These are phyloP conservation scores for Malassezia furfur DNA, from an alignment of 1,284 basidiomycete species.

Conservation along the genomic window DNA sequence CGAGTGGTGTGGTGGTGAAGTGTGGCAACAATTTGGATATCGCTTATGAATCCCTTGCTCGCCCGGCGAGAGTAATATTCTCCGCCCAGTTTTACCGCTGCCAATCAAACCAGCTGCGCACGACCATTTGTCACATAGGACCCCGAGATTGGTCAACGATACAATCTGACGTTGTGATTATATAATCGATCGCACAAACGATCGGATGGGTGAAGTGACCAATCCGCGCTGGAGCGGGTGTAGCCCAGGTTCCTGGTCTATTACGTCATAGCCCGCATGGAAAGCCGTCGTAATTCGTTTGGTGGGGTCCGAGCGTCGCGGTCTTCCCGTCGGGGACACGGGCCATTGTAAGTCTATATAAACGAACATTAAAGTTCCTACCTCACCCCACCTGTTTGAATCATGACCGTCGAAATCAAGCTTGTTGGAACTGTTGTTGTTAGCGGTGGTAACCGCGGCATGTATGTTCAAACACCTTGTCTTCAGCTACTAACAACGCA, in stretches of 20 bases:
- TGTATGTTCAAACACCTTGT: slow-evolving; percentile 8
- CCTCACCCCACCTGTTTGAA: not conserved
- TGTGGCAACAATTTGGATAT: not conserved
- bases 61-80: not conserved
- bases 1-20: slow-evolving; percentile 9
- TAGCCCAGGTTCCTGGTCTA: no score
- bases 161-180: no score
- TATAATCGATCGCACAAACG: no score
- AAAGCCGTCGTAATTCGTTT: not conserved
- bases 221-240: no score
- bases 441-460: slow-evolving; percentile 51
- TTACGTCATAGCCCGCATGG: no score
- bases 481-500: not conserved
- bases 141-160: not conserved
- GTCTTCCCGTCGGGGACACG: no score
- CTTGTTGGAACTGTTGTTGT: slow-evolving; percentile 50
- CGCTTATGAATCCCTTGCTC: not conserved
- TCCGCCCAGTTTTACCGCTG: not conserved
- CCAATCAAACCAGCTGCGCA: not conserved
- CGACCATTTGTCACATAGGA: slow-evolving; percentile 3
- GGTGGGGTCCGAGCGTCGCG: not conserved
- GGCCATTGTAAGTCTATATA: no score
- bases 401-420: slow-evolving; percentile 24
- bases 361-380: no score
- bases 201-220: no score